Base-by-base conservation (phyloP, 139 green algal genomes). In the Coccomyxa sp. region DNA sequence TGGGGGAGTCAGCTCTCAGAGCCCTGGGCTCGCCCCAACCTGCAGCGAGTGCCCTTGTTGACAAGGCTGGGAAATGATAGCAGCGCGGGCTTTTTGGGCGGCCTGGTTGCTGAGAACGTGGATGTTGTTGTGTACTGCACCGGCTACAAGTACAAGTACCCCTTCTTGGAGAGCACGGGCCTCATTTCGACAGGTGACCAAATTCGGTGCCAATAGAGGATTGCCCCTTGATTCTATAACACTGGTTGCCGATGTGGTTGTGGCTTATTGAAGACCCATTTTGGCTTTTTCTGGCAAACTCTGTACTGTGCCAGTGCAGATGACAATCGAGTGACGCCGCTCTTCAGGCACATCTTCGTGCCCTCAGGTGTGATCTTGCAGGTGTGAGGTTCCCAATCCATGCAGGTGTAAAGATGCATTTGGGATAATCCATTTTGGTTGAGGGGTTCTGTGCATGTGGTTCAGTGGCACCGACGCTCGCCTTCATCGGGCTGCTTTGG, bases 401-500 rank as follows among this genome's bases (percentile, higher is more conserved):
- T 51, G 3, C 38, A 71, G 18, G 63, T 71, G 1, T 71, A 14
- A 14, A 1, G 10, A 11, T 71, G 18, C 63, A 25, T 9, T 71
- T 71, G 18, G 9, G 4, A 1, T 9, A 9, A 71, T 71, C 1
- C 18, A 71, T 71, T 71, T 1, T n/a, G n/a, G n/a, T n/a, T n/a
- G n/a, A n/a, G n/a, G n/a, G 63, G 18, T 1, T 71, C 1, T 25
- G 18, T 71, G 63, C 63, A 71, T 21, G 18, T 71, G 38, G 38
- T 7, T 51, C 7, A 51, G 38, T 51, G 38, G 91, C 82, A 13
- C 91, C 91, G 11, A 84, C 83, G 0, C 85, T 96, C 51, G 89
- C 90, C 51, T 96, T 97, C 77, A 82, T 97, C 12, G 93, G 93
- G 0, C 88, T 97, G 59, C 91, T 90, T 0, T 97, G 90, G 88